Evolutionary conservation across 106 monocot genomes (phyloP).

Genomic region (Platanthera zijinensis): DNA sequence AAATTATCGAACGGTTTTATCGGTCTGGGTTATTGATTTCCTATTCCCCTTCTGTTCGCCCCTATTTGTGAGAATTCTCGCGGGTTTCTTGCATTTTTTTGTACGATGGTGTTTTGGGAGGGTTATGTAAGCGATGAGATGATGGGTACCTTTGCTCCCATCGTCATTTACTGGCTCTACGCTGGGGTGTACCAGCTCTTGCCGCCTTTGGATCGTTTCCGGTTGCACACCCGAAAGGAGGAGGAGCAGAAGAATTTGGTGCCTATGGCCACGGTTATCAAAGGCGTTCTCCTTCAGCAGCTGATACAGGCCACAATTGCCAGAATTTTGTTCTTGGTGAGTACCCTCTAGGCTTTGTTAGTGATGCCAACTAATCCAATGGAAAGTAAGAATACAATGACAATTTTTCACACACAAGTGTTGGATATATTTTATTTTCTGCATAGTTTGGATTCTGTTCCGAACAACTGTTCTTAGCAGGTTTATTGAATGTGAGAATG

Average conservation of each 20-base stretch:
- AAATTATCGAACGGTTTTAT: not conserved
- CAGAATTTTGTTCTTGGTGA: conserved; percentile 57
- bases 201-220: conserved; percentile 43
- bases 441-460: not conserved
- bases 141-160: conserved; percentile 74
- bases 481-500: not conserved
- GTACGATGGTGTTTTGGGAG: conserved; percentile 56
- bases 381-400: not conserved
- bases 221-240: conserved; percentile 63
- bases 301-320: conserved; percentile 50
- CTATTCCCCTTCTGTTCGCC: not conserved
- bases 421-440: not conserved
- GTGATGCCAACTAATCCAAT: not conserved
- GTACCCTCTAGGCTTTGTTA: conserved; percentile 6
- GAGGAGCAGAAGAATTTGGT: conserved; percentile 72
- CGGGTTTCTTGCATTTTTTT: not conserved
- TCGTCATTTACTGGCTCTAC: conserved; percentile 78
- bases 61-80: not conserved
- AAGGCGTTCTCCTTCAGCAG: conserved; percentile 75
- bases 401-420: not conserved
- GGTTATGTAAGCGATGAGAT: conserved; percentile 66
- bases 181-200: conserved; percentile 68
- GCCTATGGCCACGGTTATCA: conserved; percentile 29
- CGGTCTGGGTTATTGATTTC: not conserved
- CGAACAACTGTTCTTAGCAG: not conserved